phyloP scores from a whole-genome alignment of 2,329 filamentous ascomycete species.

The Sporothrix variecibatus region DNA sequence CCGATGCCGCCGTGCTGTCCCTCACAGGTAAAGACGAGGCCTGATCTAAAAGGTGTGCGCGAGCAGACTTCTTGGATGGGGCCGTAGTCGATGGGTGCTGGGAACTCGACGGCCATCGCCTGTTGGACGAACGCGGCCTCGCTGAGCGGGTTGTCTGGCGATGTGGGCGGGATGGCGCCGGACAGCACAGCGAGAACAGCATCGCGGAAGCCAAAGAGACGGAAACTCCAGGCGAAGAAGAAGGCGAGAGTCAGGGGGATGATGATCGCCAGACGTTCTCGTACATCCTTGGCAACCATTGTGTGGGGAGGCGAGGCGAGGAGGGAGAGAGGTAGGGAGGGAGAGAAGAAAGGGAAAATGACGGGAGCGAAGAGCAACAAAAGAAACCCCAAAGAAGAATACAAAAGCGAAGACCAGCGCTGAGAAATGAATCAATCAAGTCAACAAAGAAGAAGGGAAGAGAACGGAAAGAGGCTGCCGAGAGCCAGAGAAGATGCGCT shows the following conservation, averaged over 20 bases:
- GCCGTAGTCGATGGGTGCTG: constrained; percentile 39
- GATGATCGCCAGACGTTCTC: constrained; percentile 20
- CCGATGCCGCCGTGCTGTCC: constrained; percentile 44
- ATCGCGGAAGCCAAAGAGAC: constrained; percentile 26
- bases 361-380: neutral
- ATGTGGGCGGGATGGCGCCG: neutral
- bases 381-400: neutral
- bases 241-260: constrained; percentile 14
- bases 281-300: constrained; percentile 18
- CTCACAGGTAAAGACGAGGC: constrained; percentile 44
- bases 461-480: neutral
- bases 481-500: neutral
- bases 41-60: constrained; percentile 37
- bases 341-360: no score
- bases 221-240: constrained; percentile 27
- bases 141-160: neutral
- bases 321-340: neutral
- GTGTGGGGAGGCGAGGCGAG: neutral
- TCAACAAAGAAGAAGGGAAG: neutral
- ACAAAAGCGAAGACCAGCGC: neutral
- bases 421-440: neutral
- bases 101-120: constrained; percentile 41
- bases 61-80: constrained; percentile 41
- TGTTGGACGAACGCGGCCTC: constrained; percentile 32
- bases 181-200: constrained; percentile 18